These are phyloP conservation scores for Fusarium nelsonii DNA, from an alignment of 2,329 filamentous ascomycete genomes.

Conservation along the genomic window DNA sequence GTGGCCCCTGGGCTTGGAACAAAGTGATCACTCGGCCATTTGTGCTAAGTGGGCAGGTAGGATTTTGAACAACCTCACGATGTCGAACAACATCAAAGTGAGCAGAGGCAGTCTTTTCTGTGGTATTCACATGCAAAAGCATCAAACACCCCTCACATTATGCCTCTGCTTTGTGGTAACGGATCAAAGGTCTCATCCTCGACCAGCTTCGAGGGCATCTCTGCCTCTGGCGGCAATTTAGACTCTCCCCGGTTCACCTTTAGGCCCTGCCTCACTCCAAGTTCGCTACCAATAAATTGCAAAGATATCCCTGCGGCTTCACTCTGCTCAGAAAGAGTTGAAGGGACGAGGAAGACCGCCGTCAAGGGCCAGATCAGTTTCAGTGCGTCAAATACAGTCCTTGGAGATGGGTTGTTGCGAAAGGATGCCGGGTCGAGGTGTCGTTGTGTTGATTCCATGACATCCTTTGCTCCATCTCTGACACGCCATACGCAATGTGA, in stretches of 20 bases:
- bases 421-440: constrained; percentile 45
- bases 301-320: constrained; percentile 47
- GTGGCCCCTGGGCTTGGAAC: constrained; percentile 4
- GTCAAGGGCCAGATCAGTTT: constrained; percentile 56
- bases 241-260: constrained; percentile 35
- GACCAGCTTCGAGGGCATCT: constrained; percentile 40
- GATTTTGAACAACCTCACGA: neutral
- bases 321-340: constrained; percentile 49
- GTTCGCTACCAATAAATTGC: constrained; percentile 52
- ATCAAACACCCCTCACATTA: constrained; percentile 21
- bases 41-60: neutral
- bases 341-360: constrained; percentile 48
- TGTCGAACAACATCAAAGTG: neutral
- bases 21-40: neutral
- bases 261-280: constrained; percentile 56
- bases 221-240: constrained; percentile 48
- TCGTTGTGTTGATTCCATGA: constrained; percentile 47
- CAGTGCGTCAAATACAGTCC: constrained; percentile 54
- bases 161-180: constrained; percentile 22
- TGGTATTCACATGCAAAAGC: neutral
- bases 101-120: neutral
- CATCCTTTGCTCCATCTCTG: constrained; percentile 46
- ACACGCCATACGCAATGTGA: constrained; percentile 47
- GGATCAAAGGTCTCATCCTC: constrained; percentile 37
- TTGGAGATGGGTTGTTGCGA: constrained; percentile 49